Conservation (phyloP, 208 protist species). For the Trypanosoma brucei region DNA sequence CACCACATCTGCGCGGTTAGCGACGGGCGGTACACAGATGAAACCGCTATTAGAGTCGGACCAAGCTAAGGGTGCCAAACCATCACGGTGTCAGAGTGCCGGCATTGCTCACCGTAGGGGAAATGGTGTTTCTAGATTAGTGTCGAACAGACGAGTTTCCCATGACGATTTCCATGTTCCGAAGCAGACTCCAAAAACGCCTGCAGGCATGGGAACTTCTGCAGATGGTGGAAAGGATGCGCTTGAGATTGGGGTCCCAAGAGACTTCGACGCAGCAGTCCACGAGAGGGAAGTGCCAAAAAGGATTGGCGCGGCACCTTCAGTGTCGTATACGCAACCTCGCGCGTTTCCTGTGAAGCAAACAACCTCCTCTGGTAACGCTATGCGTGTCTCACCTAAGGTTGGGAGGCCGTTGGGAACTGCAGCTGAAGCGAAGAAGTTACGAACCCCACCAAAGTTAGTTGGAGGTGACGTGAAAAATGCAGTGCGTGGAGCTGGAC, state of each 20-base stretch:
- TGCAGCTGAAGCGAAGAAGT: not conserved
- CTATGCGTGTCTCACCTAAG: not conserved
- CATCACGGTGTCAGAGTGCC: not conserved
- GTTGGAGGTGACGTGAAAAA: not conserved
- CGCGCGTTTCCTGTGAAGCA: not conserved
- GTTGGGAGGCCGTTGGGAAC: not conserved
- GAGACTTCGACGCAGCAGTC: not conserved
- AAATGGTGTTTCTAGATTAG: not conserved
- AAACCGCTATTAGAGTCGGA: not conserved
- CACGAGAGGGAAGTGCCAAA: not conserved
- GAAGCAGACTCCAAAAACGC: not conserved
- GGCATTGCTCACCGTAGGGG: not conserved
- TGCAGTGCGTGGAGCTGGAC: not conserved
- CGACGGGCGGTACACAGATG: no score
- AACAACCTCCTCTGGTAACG: not conserved
- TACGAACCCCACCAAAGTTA: not conserved
- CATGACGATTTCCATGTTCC: conserved; percentile 1
- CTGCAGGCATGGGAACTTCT: not conserved
- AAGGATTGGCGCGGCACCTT: not conserved
- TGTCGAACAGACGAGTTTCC: not conserved
- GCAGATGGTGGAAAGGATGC: not conserved
- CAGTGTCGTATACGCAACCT: not conserved
- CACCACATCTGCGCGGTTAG: not conserved
- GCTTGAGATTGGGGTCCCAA: not conserved
- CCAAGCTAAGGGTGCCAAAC: not conserved